phyloP scores from a whole-genome alignment of 2,329 filamentous ascomycete species.

The Paraphoma sp. region DNA sequence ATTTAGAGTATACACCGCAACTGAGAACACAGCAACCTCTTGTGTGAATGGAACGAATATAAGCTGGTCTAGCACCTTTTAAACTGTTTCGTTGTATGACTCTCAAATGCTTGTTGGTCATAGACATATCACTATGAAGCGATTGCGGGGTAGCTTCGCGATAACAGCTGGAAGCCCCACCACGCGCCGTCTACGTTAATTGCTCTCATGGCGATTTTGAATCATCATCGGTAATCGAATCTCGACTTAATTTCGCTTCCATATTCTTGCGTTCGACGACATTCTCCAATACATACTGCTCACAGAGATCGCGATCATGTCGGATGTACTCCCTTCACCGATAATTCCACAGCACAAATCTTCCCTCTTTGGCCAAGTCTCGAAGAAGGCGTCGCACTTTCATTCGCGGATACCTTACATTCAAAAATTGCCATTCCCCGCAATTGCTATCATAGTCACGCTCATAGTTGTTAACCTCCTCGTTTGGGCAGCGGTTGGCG shows the following conservation, averaged over 20 bases:
- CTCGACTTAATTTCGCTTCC: background rate
- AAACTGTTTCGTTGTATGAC: background rate
- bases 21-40: too few species aligned
- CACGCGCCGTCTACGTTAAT: constrained; percentile 16
- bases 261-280: background rate
- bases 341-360: constrained; percentile 17
- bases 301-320: constrained; percentile 12
- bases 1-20: constrained; percentile 21
- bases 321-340: constrained; percentile 12
- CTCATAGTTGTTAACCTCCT: constrained; percentile 62
- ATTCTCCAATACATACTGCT: background rate
- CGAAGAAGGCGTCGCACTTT: constrained; percentile 51
- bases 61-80: background rate
- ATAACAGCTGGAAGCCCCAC: constrained; percentile 26
- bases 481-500: constrained; percentile 64
- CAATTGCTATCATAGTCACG: constrained; percentile 63
- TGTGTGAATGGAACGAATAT: too few species aligned
- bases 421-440: constrained; percentile 62
- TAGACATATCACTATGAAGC: constrained; percentile 18
- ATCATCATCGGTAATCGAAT: background rate
- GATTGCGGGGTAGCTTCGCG: constrained; percentile 20
- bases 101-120: background rate
- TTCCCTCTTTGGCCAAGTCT: constrained; percentile 29
- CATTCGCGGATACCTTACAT: constrained; percentile 63
- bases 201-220: constrained; percentile 3